Percentiles rank a stretch among this genome's conserved stretches.
Conservation (phyloP, 257 asterid species). For the Solanum medicagineum region DNA sequence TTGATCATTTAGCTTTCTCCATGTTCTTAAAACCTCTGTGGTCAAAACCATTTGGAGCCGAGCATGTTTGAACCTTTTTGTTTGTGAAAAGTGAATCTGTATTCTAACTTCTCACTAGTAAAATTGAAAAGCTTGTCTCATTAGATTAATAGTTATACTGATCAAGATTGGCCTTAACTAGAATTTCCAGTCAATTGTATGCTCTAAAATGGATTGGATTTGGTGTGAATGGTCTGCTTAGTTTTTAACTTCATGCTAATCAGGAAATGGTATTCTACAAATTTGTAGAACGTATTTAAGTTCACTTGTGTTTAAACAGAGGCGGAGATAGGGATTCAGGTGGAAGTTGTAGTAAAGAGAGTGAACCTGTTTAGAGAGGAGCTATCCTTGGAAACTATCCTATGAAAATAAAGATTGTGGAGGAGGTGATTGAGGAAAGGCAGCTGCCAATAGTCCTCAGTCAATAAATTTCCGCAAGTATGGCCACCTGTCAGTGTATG, state of each 20-base stretch:
- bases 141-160: too few species aligned
- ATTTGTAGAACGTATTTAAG: background rate
- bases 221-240: too few species aligned
- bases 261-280: background rate
- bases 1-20: background rate
- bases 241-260: background rate
- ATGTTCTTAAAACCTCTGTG: background rate
- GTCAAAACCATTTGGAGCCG: background rate
- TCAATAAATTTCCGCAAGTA: conserved; percentile 81
- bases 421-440: conserved; percentile 47
- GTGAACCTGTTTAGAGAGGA: conserved; percentile 57
- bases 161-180: too few species aligned
- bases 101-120: background rate
- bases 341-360: conserved; percentile 76
- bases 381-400: conserved; percentile 66
- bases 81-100: background rate
- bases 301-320: conserved; percentile 20
- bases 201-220: too few species aligned
- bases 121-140: background rate
- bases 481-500: conserved; percentile 84
- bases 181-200: too few species aligned
- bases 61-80: background rate
- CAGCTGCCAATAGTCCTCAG: conserved; percentile 40
- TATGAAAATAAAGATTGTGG: conserved; percentile 64
- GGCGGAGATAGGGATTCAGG: conserved; percentile 99